phyloP scores from a whole-genome alignment of 495 filamentous ascomycete genomes.

The Trichoderma orchidacearum region DNA sequence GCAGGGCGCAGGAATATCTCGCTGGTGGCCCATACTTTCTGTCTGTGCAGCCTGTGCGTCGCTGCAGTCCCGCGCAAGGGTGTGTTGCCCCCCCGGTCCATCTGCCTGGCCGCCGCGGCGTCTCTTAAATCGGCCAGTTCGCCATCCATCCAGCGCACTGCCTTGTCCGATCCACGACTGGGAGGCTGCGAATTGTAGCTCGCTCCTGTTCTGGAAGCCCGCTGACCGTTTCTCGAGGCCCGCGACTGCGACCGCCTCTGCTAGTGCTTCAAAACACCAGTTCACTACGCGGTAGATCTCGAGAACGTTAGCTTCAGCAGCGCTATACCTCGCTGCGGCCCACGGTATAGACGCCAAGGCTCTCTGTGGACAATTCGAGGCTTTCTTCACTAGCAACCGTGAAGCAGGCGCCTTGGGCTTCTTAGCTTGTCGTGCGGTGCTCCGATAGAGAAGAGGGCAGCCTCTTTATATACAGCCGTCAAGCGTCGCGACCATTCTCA shows the following conservation, averaged over 20 bases:
- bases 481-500: conserved; percentile 2
- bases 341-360: neutral
- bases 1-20: too few relatives aligned
- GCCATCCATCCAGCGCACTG: neutral
- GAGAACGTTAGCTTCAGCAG: neutral
- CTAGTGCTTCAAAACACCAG: neutral
- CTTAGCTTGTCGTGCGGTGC: neutral
- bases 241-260: neutral
- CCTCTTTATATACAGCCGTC: neutral
- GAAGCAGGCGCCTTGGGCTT: neutral
- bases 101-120: neutral
- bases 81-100: neutral
- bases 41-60: neutral
- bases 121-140: neutral
- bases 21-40: neutral
- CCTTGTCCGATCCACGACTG: neutral
- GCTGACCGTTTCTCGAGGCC: neutral
- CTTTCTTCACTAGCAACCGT: neutral
- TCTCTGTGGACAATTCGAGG: neutral
- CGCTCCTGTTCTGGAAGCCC: neutral
- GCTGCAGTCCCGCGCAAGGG: neutral
- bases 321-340: neutral
- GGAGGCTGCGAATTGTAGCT: neutral
- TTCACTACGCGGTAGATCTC: too few relatives aligned
- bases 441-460: neutral